Conservation (phyloP, 1,139 yeast genomes). For the Magnusiomyces ingens region DNA sequence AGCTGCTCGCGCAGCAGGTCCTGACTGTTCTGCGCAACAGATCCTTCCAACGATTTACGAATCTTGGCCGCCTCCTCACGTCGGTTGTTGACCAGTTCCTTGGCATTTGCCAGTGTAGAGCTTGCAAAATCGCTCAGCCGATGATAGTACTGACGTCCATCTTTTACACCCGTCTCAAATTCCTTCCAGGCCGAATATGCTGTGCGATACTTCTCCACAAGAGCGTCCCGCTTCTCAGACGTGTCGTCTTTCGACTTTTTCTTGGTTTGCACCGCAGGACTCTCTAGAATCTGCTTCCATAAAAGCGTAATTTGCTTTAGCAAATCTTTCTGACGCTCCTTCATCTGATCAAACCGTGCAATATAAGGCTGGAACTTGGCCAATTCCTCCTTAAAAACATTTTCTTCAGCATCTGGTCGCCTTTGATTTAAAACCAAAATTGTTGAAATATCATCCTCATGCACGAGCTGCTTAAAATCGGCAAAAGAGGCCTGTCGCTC, state of each 20-base stretch:
- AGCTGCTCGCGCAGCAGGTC: slow-evolving; percentile 25
- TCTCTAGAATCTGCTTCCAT: slow-evolving; percentile 52
- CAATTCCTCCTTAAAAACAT: slow-evolving; percentile 65
- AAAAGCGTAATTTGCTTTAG: slow-evolving; percentile 50
- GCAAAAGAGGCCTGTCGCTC: slow-evolving; percentile 57
- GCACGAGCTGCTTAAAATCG: slow-evolving; percentile 64
- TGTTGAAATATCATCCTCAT: slow-evolving; percentile 80
- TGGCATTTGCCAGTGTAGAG: slow-evolving; percentile 36
- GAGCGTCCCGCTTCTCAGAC: slow-evolving; percentile 35
- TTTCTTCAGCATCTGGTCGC: slow-evolving; percentile 45
- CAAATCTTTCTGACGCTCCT: slow-evolving; percentile 53
- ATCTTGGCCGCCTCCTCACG: slow-evolving; percentile 30
- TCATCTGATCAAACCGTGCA: slow-evolving; percentile 59
- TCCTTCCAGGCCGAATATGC: slow-evolving; percentile 50
- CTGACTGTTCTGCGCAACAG: slow-evolving; percentile 17
- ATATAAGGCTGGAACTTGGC: slow-evolving; percentile 69
- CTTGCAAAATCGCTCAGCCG: slow-evolving; percentile 45
- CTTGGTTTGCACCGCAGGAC: slow-evolving; percentile 35
- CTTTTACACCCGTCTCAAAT: slow-evolving; percentile 51
- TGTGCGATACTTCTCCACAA: slow-evolving; percentile 44
- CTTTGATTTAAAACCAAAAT: slow-evolving; percentile 63
- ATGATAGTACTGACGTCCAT: slow-evolving; percentile 59
- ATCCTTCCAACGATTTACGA: slow-evolving; percentile 15
- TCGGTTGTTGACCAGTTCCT: slow-evolving; percentile 34
- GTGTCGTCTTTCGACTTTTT: slow-evolving; percentile 35